A percentile compares a stretch with the other conserved stretches of the same genome.
These are phyloP conservation scores for Stramenopiles sp. DNA, from an alignment of 352 stramenopile genomes.

Conservation along the genomic window DNA sequence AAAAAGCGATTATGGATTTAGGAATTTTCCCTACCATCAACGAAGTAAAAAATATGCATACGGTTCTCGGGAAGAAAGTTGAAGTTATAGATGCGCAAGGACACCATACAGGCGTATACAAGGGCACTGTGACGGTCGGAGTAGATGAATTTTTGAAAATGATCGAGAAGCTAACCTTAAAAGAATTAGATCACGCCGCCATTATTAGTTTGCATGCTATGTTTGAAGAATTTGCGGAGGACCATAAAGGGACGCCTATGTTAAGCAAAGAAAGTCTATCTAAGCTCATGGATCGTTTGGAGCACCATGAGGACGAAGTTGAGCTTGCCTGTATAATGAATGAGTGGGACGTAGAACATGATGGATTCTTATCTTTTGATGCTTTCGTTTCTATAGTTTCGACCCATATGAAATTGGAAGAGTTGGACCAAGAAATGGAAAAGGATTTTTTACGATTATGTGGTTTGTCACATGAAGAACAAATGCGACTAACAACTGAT, in stretches of 20 bases:
- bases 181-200: not conserved
- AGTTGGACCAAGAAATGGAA: not conserved
- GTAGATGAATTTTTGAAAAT: not conserved
- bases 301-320: not conserved
- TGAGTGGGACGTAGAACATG: not conserved
- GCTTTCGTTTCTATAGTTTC: not conserved
- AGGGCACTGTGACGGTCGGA: not conserved
- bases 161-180: not conserved
- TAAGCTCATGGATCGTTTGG: not conserved
- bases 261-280: not conserved
- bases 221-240: not conserved
- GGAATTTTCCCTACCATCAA: not conserved
- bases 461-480: not conserved
- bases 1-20: constrained; percentile 1
- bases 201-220: not conserved
- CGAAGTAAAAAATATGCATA: not conserved
- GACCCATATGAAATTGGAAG: not conserved
- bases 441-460: not conserved
- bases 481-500: not conserved
- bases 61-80: not conserved
- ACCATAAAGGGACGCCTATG: not conserved
- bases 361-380: not conserved
- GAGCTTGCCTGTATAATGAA: not conserved
- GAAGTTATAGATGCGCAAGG: no score
- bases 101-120: not conserved